Conservation (phyloP, 192 early-diverging fungal species). For the Mortierella hygrophila region DNA sequence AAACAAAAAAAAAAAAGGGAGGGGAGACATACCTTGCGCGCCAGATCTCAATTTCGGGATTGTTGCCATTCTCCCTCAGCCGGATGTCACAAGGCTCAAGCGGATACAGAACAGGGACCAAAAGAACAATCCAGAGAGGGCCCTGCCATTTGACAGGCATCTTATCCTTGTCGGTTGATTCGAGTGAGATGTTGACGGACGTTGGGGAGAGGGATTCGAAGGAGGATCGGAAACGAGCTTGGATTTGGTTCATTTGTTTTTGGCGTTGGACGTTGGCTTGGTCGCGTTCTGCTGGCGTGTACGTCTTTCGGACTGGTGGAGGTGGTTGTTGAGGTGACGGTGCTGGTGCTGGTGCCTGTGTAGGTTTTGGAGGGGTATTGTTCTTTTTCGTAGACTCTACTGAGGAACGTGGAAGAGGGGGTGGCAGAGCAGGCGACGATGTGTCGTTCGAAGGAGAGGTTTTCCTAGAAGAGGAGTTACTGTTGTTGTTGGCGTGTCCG, state of each 20-base stretch:
- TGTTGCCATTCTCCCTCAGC: constrained; percentile 31
- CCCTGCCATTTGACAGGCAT: constrained; percentile 42
- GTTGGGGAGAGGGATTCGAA: constrained; percentile 32
- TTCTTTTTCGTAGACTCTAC: background rate
- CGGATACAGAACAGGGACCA: constrained; percentile 55
- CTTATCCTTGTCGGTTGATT: constrained; percentile 11
- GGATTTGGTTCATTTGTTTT: constrained; percentile 37
- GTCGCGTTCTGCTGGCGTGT: constrained; percentile 24
- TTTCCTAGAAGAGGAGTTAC: background rate
- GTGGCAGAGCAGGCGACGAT: background rate
- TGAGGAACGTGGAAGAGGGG: background rate
- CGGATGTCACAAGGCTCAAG: constrained; percentile 58
- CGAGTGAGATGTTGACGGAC: constrained; percentile 31
- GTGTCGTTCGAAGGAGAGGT: background rate
- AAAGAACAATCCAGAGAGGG: constrained; percentile 49
- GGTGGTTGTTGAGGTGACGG: background rate
- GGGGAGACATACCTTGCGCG: constrained; percentile 27
- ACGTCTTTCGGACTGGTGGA: background rate
- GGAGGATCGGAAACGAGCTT: constrained; percentile 21
- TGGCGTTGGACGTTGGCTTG: constrained; percentile 27
- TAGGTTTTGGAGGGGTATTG: background rate
- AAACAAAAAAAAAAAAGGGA: background rate
- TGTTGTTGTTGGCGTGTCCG: constrained; percentile 7
- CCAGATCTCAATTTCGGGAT: constrained; percentile 51
- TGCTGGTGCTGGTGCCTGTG: background rate